Conservation (phyloP, 2,329 filamentous ascomycete genomes). For the Bipolaris cookei region DNA sequence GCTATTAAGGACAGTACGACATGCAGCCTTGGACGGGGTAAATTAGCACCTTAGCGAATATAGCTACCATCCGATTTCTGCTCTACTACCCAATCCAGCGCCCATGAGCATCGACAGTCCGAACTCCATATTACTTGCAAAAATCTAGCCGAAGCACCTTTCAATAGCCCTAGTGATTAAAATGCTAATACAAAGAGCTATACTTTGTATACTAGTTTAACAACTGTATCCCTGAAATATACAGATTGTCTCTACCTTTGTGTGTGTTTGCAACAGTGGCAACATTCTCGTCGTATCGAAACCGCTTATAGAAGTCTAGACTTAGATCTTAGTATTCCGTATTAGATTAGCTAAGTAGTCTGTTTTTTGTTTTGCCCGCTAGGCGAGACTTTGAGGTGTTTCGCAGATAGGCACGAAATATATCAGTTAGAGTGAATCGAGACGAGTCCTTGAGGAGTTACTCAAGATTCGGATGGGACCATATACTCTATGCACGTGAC, state of each 20-base stretch:
- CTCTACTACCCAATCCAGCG: constrained; percentile 19
- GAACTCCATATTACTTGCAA: constrained; percentile 17
- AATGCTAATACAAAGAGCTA: constrained; percentile 20
- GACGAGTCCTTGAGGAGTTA: too few relatives aligned
- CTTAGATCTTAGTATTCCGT: constrained; percentile 22
- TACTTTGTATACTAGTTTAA: constrained; percentile 21
- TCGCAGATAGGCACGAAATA: too few relatives aligned
- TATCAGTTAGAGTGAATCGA: too few relatives aligned
- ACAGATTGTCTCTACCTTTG: constrained; percentile 22
- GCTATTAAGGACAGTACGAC: constrained; percentile 13
- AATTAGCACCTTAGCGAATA: constrained; percentile 16
- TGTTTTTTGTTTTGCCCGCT: too few relatives aligned
- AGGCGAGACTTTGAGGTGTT: too few relatives aligned
- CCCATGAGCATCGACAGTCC: constrained; percentile 16
- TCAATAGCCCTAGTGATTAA: constrained; percentile 16
- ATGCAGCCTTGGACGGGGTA: too few relatives aligned
- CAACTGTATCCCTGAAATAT: constrained; percentile 25
- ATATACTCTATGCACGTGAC: too few relatives aligned
- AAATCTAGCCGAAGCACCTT: constrained; percentile 18
- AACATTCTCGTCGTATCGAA: constrained; percentile 12
- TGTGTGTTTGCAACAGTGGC: constrained; percentile 17
- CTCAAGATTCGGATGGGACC: too few relatives aligned
- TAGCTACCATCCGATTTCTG: constrained; percentile 19
- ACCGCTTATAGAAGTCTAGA: constrained; percentile 24
- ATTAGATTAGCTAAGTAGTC: constrained; percentile 11